These are phyloP conservation scores for Solanum infundibuliforme DNA, from an alignment of 257 asterid genomes.

Conservation along the genomic window DNA sequence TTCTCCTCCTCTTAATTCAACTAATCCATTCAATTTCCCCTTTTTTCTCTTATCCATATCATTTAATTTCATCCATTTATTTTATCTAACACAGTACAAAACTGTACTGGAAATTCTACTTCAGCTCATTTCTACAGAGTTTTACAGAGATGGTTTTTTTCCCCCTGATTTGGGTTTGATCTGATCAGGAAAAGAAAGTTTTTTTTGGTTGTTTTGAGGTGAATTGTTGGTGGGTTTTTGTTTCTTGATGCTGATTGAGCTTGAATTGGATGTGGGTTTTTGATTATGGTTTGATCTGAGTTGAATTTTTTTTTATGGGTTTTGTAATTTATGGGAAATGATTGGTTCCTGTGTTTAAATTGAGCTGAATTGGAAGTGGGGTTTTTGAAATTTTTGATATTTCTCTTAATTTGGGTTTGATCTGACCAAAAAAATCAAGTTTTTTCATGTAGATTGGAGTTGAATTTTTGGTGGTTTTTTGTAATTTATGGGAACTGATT, in stretches of 20 bases:
- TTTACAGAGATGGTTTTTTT: neutral
- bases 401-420: neutral
- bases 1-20: conserved; percentile 9
- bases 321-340: neutral
- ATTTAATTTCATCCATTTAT: neutral
- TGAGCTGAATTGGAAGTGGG: neutral
- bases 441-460: neutral
- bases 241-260: neutral
- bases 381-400: neutral
- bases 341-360: neutral
- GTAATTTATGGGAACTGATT: neutral
- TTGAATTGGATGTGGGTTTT: neutral
- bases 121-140: neutral
- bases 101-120: neutral
- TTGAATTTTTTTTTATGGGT: neutral
- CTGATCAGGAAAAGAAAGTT: neutral
- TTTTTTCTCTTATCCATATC: neutral
- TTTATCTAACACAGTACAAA: neutral
- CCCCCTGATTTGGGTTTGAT: neutral
- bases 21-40: neutral
- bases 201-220: neutral
- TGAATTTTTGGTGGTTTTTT: neutral
- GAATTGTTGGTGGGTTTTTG: neutral
- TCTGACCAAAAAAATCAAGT: neutral
- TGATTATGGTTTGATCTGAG: neutral